Conservation (phyloP, 2,329 filamentous ascomycete genomes). For the Hymenoscyphus salicellus region DNA sequence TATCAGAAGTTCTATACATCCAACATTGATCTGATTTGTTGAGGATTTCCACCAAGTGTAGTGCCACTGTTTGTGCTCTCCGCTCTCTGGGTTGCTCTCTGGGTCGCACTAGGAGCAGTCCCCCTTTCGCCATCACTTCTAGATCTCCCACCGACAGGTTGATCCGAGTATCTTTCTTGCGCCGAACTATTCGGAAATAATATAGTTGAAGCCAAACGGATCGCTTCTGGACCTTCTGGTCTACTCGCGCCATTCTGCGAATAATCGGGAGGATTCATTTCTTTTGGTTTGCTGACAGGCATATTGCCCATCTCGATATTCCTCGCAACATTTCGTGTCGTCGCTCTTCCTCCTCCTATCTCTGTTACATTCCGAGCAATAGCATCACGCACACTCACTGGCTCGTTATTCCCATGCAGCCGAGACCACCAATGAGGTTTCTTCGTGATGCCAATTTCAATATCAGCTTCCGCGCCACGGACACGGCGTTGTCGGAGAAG, state of each 20-base stretch:
- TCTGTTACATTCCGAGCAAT: constrained; percentile 37
- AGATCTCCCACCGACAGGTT: constrained; percentile 10
- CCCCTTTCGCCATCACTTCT: constrained; percentile 7
- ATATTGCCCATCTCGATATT: constrained; percentile 41
- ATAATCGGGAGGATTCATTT: constrained; percentile 19
- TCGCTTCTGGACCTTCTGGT: constrained; percentile 49
- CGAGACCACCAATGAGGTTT: constrained; percentile 68
- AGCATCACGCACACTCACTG: constrained; percentile 34
- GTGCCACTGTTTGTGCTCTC: constrained; percentile 29
- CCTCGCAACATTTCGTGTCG: constrained; percentile 31
- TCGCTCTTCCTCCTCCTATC: constrained; percentile 35
- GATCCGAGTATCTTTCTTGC: constrained; percentile 21
- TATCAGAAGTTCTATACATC: constrained; percentile 35
- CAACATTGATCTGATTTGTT: constrained; percentile 42
- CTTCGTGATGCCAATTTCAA: constrained; percentile 57
- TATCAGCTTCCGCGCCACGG: constrained; percentile 54
- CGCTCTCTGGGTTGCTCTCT: constrained; percentile 11
- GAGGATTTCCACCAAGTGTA: constrained; percentile 31
- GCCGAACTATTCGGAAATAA: constrained; percentile 20
- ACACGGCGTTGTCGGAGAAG: constrained; percentile 62
- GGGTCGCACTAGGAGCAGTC: constrained; percentile 5
- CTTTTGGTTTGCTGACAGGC: constrained; percentile 34
- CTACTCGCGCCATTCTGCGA: background rate
- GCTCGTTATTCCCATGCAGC: constrained; percentile 23
- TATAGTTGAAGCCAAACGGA: constrained; percentile 18